phyloP scores from a whole-genome alignment of 2,329 filamentous ascomycete species.

The Fusarium oxysporum region DNA sequence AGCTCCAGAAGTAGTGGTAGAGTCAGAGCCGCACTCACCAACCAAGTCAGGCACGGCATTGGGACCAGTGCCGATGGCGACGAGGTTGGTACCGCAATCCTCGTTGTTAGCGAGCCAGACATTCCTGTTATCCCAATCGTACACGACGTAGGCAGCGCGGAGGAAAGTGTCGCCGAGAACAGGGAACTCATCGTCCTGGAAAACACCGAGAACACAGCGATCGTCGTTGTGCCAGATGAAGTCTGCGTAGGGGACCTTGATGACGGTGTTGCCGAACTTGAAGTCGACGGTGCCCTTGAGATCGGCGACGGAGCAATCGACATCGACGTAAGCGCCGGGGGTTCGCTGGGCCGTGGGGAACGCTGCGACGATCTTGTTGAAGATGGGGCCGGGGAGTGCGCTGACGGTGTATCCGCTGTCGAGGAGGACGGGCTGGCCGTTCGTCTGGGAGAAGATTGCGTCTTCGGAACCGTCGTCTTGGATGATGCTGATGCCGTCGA shows the following conservation, averaged over 20 bases:
- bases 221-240: slow-evolving; percentile 56
- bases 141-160: slow-evolving; percentile 58
- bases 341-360: slow-evolving; percentile 58
- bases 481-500: slow-evolving; percentile 53
- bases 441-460: slow-evolving; percentile 57
- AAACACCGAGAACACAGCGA: slow-evolving; percentile 59
- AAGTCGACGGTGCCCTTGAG: slow-evolving; percentile 59
- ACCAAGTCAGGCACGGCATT: slow-evolving; percentile 48
- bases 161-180: slow-evolving; percentile 60
- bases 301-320: slow-evolving; percentile 56
- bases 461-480: slow-evolving; percentile 52
- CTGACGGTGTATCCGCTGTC: slow-evolving; percentile 77
- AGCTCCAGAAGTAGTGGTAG: slow-evolving; percentile 28
- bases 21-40: slow-evolving; percentile 47
- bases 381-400: slow-evolving; percentile 70
- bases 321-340: slow-evolving; percentile 57
- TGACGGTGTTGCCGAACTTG: slow-evolving; percentile 57
- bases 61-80: slow-evolving; percentile 55
- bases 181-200: slow-evolving; percentile 53
- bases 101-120: slow-evolving; percentile 53
- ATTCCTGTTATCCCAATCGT: slow-evolving; percentile 55
- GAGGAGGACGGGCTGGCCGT: slow-evolving; percentile 63
- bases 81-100: slow-evolving; percentile 54
- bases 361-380: slow-evolving; percentile 56
- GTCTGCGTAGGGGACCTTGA: slow-evolving; percentile 60